Evolutionary conservation across 176 grass and related monocot species (phyloP).

Genomic region (Ensete glaucum): DNA sequence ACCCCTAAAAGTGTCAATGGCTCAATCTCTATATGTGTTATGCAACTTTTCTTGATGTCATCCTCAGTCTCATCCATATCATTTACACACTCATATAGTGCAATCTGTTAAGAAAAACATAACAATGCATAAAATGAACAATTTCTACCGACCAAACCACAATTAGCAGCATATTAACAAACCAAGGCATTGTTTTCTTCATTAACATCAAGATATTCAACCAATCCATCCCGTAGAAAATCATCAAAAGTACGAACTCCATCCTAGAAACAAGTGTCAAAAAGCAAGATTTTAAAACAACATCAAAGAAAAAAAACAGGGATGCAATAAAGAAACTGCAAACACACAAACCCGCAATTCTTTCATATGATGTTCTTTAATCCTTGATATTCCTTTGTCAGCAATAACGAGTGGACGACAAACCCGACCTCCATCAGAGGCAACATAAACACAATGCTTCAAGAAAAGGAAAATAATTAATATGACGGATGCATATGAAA

Average conservation of each 20-base stretch:
- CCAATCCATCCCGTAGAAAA: constrained; percentile 87
- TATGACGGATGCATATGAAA: neutral
- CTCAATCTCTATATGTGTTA: constrained; percentile 96
- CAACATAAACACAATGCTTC: constrained; percentile 83
- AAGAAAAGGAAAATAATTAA: constrained; percentile 12
- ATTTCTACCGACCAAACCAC: constrained; percentile 16
- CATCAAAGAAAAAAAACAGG: neutral
- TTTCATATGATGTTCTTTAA: constrained; percentile 84
- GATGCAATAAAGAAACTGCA: neutral
- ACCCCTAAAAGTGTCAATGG: constrained; percentile 84
- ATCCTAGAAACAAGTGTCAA: constrained; percentile 34
- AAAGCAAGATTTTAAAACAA: neutral
- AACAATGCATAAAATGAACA: constrained; percentile 1
- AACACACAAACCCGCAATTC: constrained; percentile 60
- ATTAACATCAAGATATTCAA: constrained; percentile 97
- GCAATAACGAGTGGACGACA: constrained; percentile 96
- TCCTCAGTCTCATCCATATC: constrained; percentile 38
- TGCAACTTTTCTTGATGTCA: constrained; percentile 50
- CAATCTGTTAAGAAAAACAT: constrained; percentile 56
- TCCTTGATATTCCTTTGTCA: constrained; percentile 78
- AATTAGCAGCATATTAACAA: constrained; percentile 13
- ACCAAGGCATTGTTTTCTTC: constrained; percentile 98
- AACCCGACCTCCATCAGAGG: constrained; percentile 90
- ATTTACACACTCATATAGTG: constrained; percentile 64
- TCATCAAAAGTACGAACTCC: constrained; percentile 83